phyloP scores from a whole-genome alignment of 2,329 filamentous ascomycete genomes.

The Fusarium hostae region DNA sequence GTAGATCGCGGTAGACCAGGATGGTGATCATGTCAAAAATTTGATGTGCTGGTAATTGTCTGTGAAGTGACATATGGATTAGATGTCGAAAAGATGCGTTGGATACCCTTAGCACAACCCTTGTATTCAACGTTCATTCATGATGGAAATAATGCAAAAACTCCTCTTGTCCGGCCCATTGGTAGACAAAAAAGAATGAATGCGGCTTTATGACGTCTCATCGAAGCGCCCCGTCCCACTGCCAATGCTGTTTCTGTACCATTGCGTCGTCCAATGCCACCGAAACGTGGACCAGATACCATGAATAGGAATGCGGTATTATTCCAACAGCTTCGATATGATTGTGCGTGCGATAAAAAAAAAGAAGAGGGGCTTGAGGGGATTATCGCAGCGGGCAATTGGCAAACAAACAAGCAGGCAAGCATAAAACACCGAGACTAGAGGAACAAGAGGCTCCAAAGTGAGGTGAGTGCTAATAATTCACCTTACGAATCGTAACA shows the following conservation, averaged over 20 bases:
- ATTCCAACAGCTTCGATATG: conserved; percentile 31
- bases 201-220: conserved; percentile 35
- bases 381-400: conserved; percentile 11
- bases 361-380: conserved; percentile 28
- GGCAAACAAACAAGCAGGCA: conserved; percentile 10
- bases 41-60: neutral
- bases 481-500: conserved; percentile 35
- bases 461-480: conserved; percentile 39
- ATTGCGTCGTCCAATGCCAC: conserved; percentile 33
- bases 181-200: conserved; percentile 10
- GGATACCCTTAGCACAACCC: neutral
- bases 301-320: conserved; percentile 33
- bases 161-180: conserved; percentile 6
- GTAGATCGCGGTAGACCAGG: conserved; percentile 20
- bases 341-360: conserved; percentile 22
- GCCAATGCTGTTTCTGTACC: conserved; percentile 11
- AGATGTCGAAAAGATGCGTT: neutral
- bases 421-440: conserved; percentile 41
- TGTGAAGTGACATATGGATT: neutral
- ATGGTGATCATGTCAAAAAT: conserved; percentile 3
- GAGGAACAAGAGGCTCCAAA: conserved; percentile 3
- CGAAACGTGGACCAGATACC: conserved; percentile 30
- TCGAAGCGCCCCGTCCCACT: conserved; percentile 24
- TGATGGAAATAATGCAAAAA: neutral
- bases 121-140: neutral